These are phyloP conservation scores for Penicillium glabrum DNA, from an alignment of 2,329 filamentous ascomycete genomes.

Conservation along the genomic window DNA sequence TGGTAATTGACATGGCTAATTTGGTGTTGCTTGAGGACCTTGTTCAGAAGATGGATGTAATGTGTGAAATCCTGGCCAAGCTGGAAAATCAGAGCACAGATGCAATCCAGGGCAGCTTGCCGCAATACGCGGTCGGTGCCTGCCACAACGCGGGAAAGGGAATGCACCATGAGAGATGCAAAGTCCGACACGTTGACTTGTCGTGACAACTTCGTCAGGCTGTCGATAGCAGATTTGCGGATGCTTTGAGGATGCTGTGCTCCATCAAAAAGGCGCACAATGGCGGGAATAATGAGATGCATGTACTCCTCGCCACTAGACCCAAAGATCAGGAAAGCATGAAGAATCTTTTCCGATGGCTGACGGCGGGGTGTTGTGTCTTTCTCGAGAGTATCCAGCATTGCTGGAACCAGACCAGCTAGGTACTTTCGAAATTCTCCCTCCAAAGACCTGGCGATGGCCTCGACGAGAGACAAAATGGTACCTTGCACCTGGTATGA, in stretches of 20 bases:
- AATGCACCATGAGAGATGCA: slow-evolving; percentile 93
- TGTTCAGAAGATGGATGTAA: slow-evolving; percentile 91
- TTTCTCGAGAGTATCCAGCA: slow-evolving; percentile 91
- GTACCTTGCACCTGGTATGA: slow-evolving; percentile 82
- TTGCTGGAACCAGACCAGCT: slow-evolving; percentile 81
- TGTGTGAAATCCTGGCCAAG: slow-evolving; percentile 93
- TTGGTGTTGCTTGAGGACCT: slow-evolving; percentile 73
- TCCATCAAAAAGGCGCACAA: slow-evolving; percentile 92
- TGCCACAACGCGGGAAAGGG: slow-evolving; percentile 77
- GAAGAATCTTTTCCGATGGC: slow-evolving; percentile 85
- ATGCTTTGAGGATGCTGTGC: slow-evolving; percentile 76
- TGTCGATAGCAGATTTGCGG: slow-evolving; percentile 88
- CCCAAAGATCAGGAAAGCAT: slow-evolving; percentile 94
- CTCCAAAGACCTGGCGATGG: slow-evolving; percentile 88
- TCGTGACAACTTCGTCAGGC: slow-evolving; percentile 87
- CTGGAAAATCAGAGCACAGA: slow-evolving; percentile 94
- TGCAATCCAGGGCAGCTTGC: slow-evolving; percentile 82
- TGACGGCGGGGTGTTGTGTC: slow-evolving; percentile 73
- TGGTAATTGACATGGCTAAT: slow-evolving; percentile 91
- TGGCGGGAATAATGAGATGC: slow-evolving; percentile 95
- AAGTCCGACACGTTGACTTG: slow-evolving; percentile 98
- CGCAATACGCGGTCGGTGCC: slow-evolving; percentile 72
- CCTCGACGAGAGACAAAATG: slow-evolving; percentile 87
- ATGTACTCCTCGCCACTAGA: slow-evolving; percentile 97
- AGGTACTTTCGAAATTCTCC: slow-evolving; percentile 98